phyloP scores from a whole-genome alignment of 257 asterid genomes.

The Salvia miltiorrhiza region DNA sequence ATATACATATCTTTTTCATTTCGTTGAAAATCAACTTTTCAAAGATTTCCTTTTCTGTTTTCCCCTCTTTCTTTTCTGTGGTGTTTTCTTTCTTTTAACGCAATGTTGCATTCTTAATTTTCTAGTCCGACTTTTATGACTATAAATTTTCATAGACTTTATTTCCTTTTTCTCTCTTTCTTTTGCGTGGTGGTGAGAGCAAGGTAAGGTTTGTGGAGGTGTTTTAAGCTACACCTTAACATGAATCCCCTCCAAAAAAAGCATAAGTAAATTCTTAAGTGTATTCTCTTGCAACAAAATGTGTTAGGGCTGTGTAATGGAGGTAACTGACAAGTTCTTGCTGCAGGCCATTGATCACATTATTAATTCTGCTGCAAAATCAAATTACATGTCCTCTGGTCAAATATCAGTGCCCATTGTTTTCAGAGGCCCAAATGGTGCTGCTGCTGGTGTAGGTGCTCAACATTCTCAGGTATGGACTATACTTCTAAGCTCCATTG shows the following conservation, averaged over 20 bases:
- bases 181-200: background rate
- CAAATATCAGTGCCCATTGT: slow-evolving; percentile 76
- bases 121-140: background rate
- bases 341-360: slow-evolving; percentile 79
- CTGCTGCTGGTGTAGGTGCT: slow-evolving; percentile 92
- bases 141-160: slow-evolving; percentile 1
- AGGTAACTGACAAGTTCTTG: slow-evolving; percentile 11
- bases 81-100: background rate
- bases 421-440: slow-evolving; percentile 91
- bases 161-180: background rate
- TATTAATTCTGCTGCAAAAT: slow-evolving; percentile 81
- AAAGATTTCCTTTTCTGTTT: background rate
- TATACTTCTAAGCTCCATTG: background rate
- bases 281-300: background rate
- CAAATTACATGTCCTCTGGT: slow-evolving; percentile 80
- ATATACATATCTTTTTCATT: background rate
- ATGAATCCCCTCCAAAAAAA: background rate
- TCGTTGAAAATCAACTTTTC: too few species aligned
- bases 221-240: background rate
- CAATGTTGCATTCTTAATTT: background rate
- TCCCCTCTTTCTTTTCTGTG: background rate
- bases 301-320: background rate
- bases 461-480: slow-evolving; percentile 75
- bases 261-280: background rate
- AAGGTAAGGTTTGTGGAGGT: background rate